These are phyloP conservation scores for Colletotrichum paranaense DNA, from an alignment of 2,329 filamentous ascomycete genomes.

Conservation along the genomic window DNA sequence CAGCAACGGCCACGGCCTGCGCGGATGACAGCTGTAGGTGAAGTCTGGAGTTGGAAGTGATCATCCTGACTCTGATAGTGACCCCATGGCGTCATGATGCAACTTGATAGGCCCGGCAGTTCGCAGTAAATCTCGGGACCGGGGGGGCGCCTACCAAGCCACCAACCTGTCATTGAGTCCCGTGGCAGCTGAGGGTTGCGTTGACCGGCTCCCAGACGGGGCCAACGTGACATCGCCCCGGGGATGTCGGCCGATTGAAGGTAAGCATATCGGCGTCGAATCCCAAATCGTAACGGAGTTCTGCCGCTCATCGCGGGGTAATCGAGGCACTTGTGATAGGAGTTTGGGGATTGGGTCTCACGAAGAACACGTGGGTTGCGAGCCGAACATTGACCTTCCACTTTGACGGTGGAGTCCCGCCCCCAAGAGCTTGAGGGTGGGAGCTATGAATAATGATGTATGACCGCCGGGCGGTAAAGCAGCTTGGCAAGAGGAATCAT, in stretches of 20 bases:
- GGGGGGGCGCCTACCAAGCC: not conserved
- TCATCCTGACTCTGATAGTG: not conserved
- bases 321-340: not conserved
- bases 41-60: constrained; percentile 1
- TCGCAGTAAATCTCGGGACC: constrained; percentile 7
- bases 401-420: constrained; percentile 3
- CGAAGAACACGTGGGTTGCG: constrained; percentile 20
- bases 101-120: constrained; percentile 27
- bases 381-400: constrained; percentile 16
- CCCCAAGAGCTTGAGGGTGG: not conserved
- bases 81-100: constrained; percentile 5
- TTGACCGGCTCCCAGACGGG: not conserved
- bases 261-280: constrained; percentile 9
- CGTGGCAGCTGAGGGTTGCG: constrained; percentile 7
- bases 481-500: constrained; percentile 1
- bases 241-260: constrained; percentile 10
- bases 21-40: constrained; percentile 4
- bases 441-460: constrained; percentile 1
- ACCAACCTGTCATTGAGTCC: constrained; percentile 3
- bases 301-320: constrained; percentile 28
- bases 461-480: not conserved
- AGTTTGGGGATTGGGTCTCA: not conserved
- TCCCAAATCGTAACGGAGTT: not conserved
- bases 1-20: not conserved
- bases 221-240: constrained; percentile 14